Conservation (phyloP, 1,139 yeast species). For the Yamadazyma buinensis region DNA sequence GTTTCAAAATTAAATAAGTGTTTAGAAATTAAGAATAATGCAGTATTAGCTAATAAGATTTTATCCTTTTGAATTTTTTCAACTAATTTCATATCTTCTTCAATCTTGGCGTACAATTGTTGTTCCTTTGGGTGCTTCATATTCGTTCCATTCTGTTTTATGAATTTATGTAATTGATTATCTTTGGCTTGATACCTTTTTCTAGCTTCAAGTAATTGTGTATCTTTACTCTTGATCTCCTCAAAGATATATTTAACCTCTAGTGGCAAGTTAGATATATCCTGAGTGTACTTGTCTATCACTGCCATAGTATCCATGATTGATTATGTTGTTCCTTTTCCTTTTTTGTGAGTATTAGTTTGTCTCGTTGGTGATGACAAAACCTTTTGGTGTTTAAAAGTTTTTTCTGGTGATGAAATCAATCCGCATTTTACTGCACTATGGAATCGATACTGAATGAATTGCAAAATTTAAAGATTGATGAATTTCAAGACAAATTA, state of each 20-base stretch:
- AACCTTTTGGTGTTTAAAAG: background rate
- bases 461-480: background rate
- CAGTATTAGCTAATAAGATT: slow-evolving; percentile 76
- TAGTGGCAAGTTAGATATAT: slow-evolving; percentile 79
- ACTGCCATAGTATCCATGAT: slow-evolving; percentile 49
- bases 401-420: no score
- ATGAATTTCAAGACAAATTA: background rate
- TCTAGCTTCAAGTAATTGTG: slow-evolving; percentile 61
- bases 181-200: slow-evolving; percentile 72
- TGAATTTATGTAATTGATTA: slow-evolving; percentile 73
- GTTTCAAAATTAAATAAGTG: slow-evolving; percentile 71
- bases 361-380: background rate
- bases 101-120: slow-evolving; percentile 60
- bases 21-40: slow-evolving; percentile 69
- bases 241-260: slow-evolving; percentile 80
- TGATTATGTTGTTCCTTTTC: background rate
- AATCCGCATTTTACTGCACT: no score
- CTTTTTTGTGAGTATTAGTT: no score
- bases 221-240: slow-evolving; percentile 72
- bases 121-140: slow-evolving; percentile 82
- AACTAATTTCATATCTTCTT: slow-evolving; percentile 62
- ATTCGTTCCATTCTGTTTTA: slow-evolving; percentile 78
- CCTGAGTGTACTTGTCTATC: slow-evolving; percentile 47
- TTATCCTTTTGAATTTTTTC: slow-evolving; percentile 71
- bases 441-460: background rate